Base-by-base conservation (phyloP, 2,329 filamentous ascomycete genomes). In the Calycina herbarum region DNA sequence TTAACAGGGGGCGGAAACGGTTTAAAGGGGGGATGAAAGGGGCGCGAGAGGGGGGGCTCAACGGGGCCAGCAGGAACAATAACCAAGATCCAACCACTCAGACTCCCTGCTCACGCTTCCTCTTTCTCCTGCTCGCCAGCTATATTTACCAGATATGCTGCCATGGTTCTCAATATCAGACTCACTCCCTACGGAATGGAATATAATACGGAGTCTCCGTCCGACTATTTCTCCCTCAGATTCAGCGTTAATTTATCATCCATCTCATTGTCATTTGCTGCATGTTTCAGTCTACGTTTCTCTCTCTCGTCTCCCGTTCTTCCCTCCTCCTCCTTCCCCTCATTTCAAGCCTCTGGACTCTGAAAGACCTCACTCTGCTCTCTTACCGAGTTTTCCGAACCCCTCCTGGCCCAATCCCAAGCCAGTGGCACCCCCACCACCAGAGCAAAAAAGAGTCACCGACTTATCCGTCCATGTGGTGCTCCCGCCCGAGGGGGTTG, bases 1-100 rank as follows among this genome's bases (percentile, higher is more conserved):
- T 15, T 29, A 57, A 11, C 56, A 57, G 56, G 56, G 56, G 56
- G 56, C 29, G 56, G 27, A 35, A 57, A 33, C 56, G 29, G 20
- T 33, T 31, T n/a, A 57, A 57, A 33, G 31, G 56, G 56, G 56
- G 56, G 27, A 24, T 31, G 29, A 58, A 33, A 58, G 56, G 56
- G n/a, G 56, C 11, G 27, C 11, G 24, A 33, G 27, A 13, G 48
- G 48, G 17, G 17, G 45, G 3, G 3, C 20, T 54, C 27, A 29
- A 54, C 48, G 48, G 48, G 27, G 48, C 20, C 20, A 35, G 27
- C 56, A 29, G 27, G 56, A 58, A 54, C 27, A 54, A 54, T 24
- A 20, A 54, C 20, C 48, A 20, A 29, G 48, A 54, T 20, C 48
- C 29, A 57, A 27, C 24, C 54, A 57, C 29, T 57, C 54, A 33